These are phyloP conservation scores for Xerocomus spinulosus DNA, from an alignment of 768 basidiomycete species.

Conservation along the genomic window DNA sequence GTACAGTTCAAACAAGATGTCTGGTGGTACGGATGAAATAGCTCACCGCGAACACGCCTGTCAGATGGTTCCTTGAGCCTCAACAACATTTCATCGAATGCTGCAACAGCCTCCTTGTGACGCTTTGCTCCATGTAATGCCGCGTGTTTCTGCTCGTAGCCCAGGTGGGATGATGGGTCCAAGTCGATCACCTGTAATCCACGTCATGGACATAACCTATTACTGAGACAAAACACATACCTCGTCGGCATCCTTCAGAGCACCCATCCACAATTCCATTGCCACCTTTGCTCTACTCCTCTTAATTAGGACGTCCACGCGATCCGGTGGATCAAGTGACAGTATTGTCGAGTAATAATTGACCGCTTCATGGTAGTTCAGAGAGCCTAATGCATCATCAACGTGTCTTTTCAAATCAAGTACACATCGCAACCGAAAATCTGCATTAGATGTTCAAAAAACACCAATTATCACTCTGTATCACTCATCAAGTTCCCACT, in stretches of 20 bases:
- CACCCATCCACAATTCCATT: background rate
- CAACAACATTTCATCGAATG: background rate
- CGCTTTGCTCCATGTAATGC: background rate
- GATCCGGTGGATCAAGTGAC: too few species aligned
- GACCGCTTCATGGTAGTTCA: background rate
- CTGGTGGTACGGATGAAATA: background rate
- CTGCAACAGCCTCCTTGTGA: background rate
- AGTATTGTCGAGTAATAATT: background rate
- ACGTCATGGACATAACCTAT: background rate
- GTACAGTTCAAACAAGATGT: background rate
- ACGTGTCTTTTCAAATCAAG: background rate
- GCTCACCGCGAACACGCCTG: background rate
- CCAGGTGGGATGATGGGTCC: background rate
- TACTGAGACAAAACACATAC: background rate
- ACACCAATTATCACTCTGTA: too few species aligned
- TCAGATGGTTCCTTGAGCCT: background rate
- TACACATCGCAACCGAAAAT: background rate
- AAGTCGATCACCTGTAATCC: background rate
- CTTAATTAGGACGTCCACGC: too few species aligned
- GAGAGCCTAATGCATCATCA: background rate
- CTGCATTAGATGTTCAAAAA: background rate
- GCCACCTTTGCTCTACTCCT: background rate
- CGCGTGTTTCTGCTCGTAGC: background rate
- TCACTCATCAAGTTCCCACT: slow-evolving; percentile 1
- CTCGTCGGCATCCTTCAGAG: background rate